A percentile compares a stretch with the other conserved stretches of the same genome.
These are phyloP conservation scores for Actinomortierella ambigua DNA, from an alignment of 371 early-diverging fungal species.

Conservation along the genomic window DNA sequence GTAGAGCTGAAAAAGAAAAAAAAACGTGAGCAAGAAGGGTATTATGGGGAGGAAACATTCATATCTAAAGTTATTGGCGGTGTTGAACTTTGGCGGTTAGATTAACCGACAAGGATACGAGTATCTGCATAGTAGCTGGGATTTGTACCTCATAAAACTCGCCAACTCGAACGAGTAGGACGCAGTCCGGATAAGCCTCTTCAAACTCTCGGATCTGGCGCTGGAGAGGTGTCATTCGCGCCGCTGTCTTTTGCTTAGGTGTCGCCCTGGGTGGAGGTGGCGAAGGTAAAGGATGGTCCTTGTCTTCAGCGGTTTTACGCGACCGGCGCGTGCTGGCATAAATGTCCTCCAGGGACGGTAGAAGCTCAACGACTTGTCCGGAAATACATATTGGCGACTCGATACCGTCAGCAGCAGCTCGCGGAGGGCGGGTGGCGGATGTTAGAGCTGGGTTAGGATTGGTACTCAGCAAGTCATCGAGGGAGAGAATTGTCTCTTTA, in stretches of 20 bases:
- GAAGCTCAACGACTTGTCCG: no score
- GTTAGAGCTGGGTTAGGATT: constrained; percentile 34
- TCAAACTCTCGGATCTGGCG: constrained; percentile 62
- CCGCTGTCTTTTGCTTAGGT: not conserved
- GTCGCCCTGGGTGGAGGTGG: not conserved
- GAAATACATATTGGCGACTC: no score
- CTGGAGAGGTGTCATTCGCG: constrained; percentile 15
- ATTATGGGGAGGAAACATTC: constrained; percentile 4
- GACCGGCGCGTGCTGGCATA: not conserved
- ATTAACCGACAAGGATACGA: not conserved
- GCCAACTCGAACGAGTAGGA: constrained; percentile 90
- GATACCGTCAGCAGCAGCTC: no score
- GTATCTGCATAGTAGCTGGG: not conserved
- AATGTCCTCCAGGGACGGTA: no score
- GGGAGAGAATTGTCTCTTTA: constrained; percentile 13
- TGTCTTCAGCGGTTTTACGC: not conserved
- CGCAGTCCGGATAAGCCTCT: constrained; percentile 73
- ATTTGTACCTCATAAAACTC: constrained; percentile 86
- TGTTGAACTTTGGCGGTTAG: not conserved
- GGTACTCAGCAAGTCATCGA: constrained; percentile 26
- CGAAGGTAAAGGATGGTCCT: no score
- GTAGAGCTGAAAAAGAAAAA: constrained; percentile 56
- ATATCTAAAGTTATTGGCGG: not conserved
- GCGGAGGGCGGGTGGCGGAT: not conserved
- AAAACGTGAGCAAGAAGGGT: constrained; percentile 5